Conservation (phyloP, 2,329 filamentous ascomycete species). For the Colletotrichum shisoi region DNA sequence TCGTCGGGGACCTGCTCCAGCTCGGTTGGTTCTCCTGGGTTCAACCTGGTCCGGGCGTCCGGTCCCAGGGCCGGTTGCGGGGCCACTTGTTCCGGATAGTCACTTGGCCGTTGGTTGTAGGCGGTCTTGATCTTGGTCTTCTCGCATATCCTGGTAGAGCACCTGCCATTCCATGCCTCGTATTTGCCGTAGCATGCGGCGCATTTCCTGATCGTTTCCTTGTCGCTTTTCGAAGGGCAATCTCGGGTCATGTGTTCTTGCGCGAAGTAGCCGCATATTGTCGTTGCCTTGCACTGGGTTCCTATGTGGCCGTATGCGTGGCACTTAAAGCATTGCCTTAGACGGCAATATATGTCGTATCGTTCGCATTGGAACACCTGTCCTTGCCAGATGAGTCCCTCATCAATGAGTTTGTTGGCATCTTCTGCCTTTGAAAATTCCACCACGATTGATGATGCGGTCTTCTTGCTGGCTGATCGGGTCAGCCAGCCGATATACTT, state of each 20-base stretch:
- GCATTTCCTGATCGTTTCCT: not conserved
- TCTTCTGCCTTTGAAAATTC: slow-evolving; percentile 14
- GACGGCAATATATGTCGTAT: slow-evolving; percentile 22
- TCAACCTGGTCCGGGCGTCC: not conserved
- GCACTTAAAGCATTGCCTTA: slow-evolving; percentile 32
- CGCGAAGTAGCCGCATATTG: slow-evolving; percentile 30
- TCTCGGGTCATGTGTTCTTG: slow-evolving; percentile 16
- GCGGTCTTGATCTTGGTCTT: slow-evolving; percentile 14
- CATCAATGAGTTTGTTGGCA: slow-evolving; percentile 6
- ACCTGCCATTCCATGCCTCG: slow-evolving; percentile 7
- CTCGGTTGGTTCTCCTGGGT: too few species aligned
- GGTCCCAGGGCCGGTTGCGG: not conserved
- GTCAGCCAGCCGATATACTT: slow-evolving; percentile 20
- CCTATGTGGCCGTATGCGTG: slow-evolving; percentile 31
- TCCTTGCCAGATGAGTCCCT: slow-evolving; percentile 17
- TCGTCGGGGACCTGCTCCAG: too few species aligned
- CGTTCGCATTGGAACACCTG: slow-evolving; percentile 16
- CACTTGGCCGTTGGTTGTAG: slow-evolving; percentile 14
- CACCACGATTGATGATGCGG: not conserved
- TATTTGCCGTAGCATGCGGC: not conserved
- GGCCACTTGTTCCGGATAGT: slow-evolving; percentile 8
- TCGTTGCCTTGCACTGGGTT: slow-evolving; percentile 34
- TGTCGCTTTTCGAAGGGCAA: slow-evolving; percentile 13
- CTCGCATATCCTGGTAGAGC: slow-evolving; percentile 6
- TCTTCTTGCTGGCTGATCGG: slow-evolving; percentile 8